Evolutionary conservation across 2,329 filamentous ascomycete genomes (phyloP).

Genomic region (Fusarium annulatum): DNA sequence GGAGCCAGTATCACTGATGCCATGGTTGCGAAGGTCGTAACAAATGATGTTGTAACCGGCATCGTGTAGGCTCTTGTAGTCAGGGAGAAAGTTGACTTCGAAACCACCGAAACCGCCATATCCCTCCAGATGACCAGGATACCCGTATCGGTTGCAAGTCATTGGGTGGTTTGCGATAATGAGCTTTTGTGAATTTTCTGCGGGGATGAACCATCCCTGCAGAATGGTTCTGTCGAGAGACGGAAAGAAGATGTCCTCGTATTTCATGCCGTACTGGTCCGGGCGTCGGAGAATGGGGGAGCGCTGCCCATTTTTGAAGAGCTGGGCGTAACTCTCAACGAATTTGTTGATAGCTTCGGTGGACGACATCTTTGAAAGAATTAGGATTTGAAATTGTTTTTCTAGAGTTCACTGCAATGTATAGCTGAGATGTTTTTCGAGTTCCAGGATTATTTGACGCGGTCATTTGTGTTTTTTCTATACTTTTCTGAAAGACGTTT

Average conservation of each 20-base stretch:
- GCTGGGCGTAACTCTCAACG: not conserved
- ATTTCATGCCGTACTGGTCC: not conserved
- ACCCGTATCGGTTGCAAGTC: not conserved
- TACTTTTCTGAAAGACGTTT: not conserved
- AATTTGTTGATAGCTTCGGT: not conserved
- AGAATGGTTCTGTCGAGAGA: not conserved
- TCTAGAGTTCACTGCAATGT: not conserved
- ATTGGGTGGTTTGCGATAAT: not conserved
- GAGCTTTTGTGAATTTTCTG: not conserved
- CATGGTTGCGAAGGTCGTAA: not conserved
- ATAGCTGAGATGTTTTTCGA: not conserved
- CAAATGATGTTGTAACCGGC: not conserved
- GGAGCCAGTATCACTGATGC: not conserved
- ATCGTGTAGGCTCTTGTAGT: not conserved
- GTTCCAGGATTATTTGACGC: fast-evolving
- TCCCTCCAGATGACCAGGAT: not conserved
- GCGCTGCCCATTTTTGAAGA: not conserved
- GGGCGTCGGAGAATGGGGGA: not conserved
- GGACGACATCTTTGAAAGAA: not conserved
- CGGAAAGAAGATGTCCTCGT: not conserved
- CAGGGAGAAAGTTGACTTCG: not conserved
- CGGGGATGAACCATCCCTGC: not conserved
- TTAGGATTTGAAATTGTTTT: not conserved
- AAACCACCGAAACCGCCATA: not conserved
- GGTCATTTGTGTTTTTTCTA: fast-evolving